Conservation (phyloP, 768 basidiomycete species). For the Lactarius vividus region DNA sequence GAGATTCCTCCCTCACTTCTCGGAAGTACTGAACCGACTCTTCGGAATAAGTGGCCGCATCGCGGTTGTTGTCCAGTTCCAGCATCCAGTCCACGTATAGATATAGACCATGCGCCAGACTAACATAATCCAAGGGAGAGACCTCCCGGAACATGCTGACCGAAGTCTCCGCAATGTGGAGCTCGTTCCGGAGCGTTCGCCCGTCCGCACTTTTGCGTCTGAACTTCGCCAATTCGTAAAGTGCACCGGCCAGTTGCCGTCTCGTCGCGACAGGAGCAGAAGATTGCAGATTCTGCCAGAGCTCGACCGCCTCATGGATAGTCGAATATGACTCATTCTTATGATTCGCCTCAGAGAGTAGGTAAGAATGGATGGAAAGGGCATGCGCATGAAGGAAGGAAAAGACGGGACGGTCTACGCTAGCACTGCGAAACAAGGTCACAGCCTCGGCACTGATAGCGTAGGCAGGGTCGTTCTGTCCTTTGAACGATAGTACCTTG, state of each 20-base stretch:
- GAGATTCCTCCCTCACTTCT: background rate
- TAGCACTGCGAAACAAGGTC: background rate
- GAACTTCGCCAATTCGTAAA: conserved; percentile 14
- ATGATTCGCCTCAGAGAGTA: conserved; percentile 15
- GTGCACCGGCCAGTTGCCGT: conserved; percentile 6
- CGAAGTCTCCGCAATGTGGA: conserved; percentile 1
- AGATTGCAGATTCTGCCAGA: background rate
- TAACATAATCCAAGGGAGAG: conserved; percentile 2
- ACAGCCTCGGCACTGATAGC: conserved; percentile 7
- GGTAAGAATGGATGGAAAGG: conserved; percentile 3
- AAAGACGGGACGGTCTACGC: background rate
- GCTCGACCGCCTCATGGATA: conserved; percentile 2
- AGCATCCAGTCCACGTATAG: conserved; percentile 12
- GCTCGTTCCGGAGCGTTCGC: background rate
- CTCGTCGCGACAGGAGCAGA: background rate
- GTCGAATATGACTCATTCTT: conserved; percentile 4
- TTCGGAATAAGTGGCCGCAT: conserved; percentile 16
- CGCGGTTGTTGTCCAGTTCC: conserved; percentile 10
- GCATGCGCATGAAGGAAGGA: conserved; percentile 17
- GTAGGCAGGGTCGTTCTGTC: conserved; percentile 7
- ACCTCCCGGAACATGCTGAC: conserved; percentile 15
- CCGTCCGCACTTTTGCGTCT: background rate
- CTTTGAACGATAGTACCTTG: conserved; percentile 10
- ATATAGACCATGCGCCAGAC: conserved; percentile 13
- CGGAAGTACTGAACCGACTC: conserved; percentile 18